A percentile compares a stretch with the other conserved stretches of the same genome.
Evolutionary conservation across 2,329 filamentous ascomycete genomes (phyloP).

Genomic region (Diplodia mutila): DNA sequence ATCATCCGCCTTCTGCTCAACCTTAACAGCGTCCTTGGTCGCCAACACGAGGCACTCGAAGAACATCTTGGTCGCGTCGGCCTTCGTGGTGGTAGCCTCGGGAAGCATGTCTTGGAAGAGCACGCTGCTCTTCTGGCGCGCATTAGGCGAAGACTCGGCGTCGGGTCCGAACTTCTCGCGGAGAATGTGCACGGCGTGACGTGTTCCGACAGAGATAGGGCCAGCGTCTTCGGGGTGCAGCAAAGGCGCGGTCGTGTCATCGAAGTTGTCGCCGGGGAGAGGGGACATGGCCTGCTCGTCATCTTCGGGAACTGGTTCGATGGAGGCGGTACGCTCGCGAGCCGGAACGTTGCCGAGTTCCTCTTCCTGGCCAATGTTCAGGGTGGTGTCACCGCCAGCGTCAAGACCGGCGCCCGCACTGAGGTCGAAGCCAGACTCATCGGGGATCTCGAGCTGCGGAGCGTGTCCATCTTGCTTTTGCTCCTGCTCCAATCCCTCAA

Average conservation of each 20-base stretch:
- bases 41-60: constrained; percentile 95
- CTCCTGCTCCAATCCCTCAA: constrained; percentile 71
- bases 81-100: constrained; percentile 76
- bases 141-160: constrained; percentile 66
- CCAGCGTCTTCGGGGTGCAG: constrained; percentile 83
- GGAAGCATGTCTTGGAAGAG: constrained; percentile 92
- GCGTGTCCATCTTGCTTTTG: constrained; percentile 65
- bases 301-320: constrained; percentile 27
- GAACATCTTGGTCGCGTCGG: constrained; percentile 99
- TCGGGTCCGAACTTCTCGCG: constrained; percentile 83
- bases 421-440: constrained; percentile 49
- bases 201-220: constrained; percentile 86
- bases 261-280: constrained; percentile 64
- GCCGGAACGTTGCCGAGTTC: constrained; percentile 10
- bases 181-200: constrained; percentile 92
- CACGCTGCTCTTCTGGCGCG: constrained; percentile 75
- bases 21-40: constrained; percentile 97
- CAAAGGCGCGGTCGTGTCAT: constrained; percentile 75
- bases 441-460: constrained; percentile 64
- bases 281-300: constrained; percentile 43
- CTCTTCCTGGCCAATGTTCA: constrained; percentile 31
- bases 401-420: constrained; percentile 42
- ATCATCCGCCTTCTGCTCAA: constrained; percentile 75
- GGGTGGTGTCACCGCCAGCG: constrained; percentile 43
- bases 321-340: constrained; percentile 20